Conservation (phyloP, 176 grass and related monocot genomes). For the Eremochloa ophiuroides region DNA sequence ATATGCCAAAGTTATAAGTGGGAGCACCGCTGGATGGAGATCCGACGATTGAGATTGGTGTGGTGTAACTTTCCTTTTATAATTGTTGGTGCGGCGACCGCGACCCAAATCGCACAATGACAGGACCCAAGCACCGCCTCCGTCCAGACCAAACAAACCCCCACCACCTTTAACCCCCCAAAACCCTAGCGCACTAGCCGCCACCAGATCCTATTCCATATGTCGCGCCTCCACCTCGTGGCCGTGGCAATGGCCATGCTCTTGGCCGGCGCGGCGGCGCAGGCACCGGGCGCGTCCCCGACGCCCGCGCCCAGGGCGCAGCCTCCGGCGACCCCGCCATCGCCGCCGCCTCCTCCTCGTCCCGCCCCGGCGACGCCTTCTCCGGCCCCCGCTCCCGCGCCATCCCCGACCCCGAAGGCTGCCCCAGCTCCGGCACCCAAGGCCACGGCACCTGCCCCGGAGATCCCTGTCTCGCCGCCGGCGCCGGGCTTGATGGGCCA, state of each 20-base stretch:
- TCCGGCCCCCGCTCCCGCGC: background rate
- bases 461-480: background rate
- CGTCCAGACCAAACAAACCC: background rate
- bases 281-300: slow-evolving; percentile 32
- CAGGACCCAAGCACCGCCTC: background rate
- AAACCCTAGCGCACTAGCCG: slow-evolving; percentile 22
- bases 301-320: slow-evolving; percentile 17
- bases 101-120: too few relatives aligned
- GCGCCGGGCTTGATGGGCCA: background rate
- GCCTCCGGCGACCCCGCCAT: slow-evolving; percentile 11
- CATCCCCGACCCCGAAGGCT: background rate
- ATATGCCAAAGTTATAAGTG: too few relatives aligned
- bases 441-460: background rate
- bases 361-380: slow-evolving; percentile 15
- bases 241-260: slow-evolving; percentile 27
- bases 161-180: slow-evolving; percentile 21
- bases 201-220: background rate
- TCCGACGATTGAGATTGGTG: background rate
- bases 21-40: background rate
- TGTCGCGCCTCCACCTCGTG: slow-evolving; percentile 34
- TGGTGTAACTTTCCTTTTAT: background rate
- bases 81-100: background rate
- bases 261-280: slow-evolving; percentile 7
- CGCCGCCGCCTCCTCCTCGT: background rate
- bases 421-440: background rate